A percentile compares a stretch with the other conserved stretches of the same genome.
phyloP scores from a whole-genome alignment of 2,329 filamentous ascomycete species.

The Apiospora marii region DNA sequence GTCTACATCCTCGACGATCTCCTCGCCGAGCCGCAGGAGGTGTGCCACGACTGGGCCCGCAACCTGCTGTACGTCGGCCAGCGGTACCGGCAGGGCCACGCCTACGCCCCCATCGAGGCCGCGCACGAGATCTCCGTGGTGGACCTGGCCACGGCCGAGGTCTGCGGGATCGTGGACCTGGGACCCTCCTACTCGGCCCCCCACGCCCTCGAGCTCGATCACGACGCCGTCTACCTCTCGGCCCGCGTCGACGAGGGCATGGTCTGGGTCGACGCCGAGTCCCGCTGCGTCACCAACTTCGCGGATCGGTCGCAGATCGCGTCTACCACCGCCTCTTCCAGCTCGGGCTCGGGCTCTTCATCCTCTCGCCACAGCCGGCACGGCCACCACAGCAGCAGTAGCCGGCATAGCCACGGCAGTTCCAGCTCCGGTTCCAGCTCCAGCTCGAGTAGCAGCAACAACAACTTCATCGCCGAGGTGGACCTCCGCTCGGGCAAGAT shows the following conservation, averaged over 20 bases:
- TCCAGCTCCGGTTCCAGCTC: no score
- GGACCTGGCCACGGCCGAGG: slow-evolving; percentile 32
- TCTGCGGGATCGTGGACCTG: slow-evolving; percentile 33
- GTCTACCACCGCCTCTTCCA: neutral
- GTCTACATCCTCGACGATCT: slow-evolving; percentile 39
- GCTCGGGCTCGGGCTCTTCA: neutral
- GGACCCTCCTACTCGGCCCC: slow-evolving; percentile 34
- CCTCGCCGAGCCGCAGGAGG: slow-evolving; percentile 39
- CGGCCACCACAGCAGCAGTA: neutral
- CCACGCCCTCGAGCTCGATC: slow-evolving; percentile 36
- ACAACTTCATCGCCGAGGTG: slow-evolving; percentile 40
- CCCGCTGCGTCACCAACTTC: slow-evolving; percentile 32
- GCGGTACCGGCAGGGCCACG: slow-evolving; percentile 36
- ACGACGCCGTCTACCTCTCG: slow-evolving; percentile 34
- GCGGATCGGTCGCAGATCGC: slow-evolving; percentile 29
- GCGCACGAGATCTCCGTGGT: slow-evolving; percentile 36
- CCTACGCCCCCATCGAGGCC: slow-evolving; percentile 36
- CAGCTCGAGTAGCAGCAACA: neutral
- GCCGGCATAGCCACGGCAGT: neutral
- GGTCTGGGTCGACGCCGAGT: slow-evolving; percentile 36
- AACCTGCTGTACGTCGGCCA: slow-evolving; percentile 38
- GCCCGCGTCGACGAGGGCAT: slow-evolving; percentile 35
- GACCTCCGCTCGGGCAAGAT: slow-evolving; percentile 38
- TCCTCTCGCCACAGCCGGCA: neutral
- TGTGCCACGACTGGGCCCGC: slow-evolving; percentile 37